A percentile compares a stretch with the other conserved stretches of the same genome.
Conservation (phyloP, 1,284 basidiomycete species). For the Sporisorium graminicola region DNA sequence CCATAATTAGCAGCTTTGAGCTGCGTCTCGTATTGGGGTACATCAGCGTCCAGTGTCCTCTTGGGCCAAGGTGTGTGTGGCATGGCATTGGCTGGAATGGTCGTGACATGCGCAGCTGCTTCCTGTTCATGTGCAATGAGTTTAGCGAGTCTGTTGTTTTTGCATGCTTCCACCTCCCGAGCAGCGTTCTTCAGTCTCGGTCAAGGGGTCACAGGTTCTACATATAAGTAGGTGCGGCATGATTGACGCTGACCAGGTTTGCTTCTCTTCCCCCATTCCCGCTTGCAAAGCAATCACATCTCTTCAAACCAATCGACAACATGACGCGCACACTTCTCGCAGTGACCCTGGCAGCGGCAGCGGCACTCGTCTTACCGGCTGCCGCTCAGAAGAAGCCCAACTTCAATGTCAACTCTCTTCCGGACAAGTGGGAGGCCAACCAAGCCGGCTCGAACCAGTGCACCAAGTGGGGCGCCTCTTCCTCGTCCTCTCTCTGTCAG, state of each 20-base stretch:
- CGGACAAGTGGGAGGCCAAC: constrained; percentile 62
- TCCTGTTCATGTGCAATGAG: background rate
- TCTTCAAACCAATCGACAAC: background rate
- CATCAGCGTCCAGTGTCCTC: constrained; percentile 1
- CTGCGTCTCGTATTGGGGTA: constrained; percentile 17
- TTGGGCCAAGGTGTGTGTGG: background rate
- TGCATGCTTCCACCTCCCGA: background rate
- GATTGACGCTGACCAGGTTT: background rate
- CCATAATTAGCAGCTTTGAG: constrained; percentile 21
- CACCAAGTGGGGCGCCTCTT: constrained; percentile 55
- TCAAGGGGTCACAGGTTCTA: background rate
- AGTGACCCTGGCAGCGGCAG: constrained; percentile 8
- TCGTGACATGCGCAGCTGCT: constrained; percentile 2
- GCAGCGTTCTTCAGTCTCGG: background rate
- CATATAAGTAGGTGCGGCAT: background rate
- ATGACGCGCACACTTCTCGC: constrained; percentile 27
- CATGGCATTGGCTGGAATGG: background rate
- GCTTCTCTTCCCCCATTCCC: background rate
- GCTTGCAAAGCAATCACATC: background rate
- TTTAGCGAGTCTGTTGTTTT: background rate
- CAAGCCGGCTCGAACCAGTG: constrained; percentile 64
- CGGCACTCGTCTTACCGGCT: constrained; percentile 10
- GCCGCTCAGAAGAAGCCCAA: constrained; percentile 46
- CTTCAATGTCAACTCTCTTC: constrained; percentile 54
- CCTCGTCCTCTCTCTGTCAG: constrained; percentile 54